Evolutionary conservation across 331 rosid genomes (phyloP).

Genomic region (Prunus yedoensis): DNA sequence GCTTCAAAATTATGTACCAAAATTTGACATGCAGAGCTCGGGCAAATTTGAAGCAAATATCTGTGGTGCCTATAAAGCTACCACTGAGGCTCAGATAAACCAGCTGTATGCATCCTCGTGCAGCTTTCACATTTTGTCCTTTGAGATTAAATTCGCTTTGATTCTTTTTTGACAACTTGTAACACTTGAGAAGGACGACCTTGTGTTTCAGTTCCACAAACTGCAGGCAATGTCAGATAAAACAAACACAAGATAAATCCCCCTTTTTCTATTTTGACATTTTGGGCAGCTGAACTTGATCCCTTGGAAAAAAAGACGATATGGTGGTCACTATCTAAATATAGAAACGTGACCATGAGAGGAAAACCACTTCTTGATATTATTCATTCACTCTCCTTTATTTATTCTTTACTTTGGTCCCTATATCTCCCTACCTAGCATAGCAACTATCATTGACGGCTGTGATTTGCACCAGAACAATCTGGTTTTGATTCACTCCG

Average conservation of each 20-base stretch:
- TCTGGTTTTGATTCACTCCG: too few species aligned
- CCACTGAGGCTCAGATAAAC: not conserved
- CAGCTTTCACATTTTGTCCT: not conserved
- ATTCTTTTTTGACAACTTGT: constrained; percentile 8
- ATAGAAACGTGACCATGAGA: not conserved
- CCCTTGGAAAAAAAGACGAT: not conserved
- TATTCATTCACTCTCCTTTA: not conserved
- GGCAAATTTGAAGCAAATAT: too few species aligned
- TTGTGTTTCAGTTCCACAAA: not conserved
- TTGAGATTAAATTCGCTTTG: not conserved
- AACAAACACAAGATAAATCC: constrained; percentile 1
- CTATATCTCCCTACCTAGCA: too few species aligned
- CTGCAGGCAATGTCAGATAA: not conserved
- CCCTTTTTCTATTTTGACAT: not conserved
- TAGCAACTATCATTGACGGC: too few species aligned
- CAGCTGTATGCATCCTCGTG: not conserved
- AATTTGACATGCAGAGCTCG: too few species aligned
- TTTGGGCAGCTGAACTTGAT: not conserved
- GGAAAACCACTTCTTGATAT: not conserved
- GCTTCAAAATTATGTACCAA: not conserved
- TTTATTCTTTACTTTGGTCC: not conserved
- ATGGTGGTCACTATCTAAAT: not conserved
- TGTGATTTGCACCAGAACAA: not conserved
- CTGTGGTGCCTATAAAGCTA: too few species aligned
- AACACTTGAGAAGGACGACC: constrained; percentile 2